Evolutionary conservation across 2,329 filamentous ascomycete species (phyloP), one percentile per base, ranked within the genome.

Genomic region (Lizonia empirigonia): DNA sequence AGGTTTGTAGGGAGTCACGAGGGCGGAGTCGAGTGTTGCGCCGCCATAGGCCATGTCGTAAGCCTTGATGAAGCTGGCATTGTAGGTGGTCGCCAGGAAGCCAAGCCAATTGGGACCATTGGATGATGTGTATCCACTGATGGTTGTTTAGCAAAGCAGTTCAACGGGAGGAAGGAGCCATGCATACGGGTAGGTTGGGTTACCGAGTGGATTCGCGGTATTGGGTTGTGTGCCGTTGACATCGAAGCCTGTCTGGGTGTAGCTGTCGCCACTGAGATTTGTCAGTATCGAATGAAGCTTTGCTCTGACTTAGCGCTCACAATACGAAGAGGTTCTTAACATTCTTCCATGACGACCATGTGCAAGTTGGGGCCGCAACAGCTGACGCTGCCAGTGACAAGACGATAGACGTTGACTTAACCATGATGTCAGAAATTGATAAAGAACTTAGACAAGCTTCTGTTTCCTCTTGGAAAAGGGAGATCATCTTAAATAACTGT

Each of bases 161-260:
- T 9, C 1, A 34, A 16, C 18, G 30, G 18, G 3, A 16, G 16
- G 8, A 24, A 3, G 15, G 24, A 19, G 15, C 15, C 27, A 10
- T 8, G 13, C 61, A 52, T 62, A 69, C 63, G 79, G 80, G 55
- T 81, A 83, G 0, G 74, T 38, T 0, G 85, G 85, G 60, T 88
- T 88, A 0, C 85, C 85, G 55, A 87, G 73, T 0, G 84, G 83
- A 60, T 85, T 83, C 5, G 71, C 68, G 4, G 74, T 56, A 7
- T 76, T 80, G 1, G 85, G 84, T 29, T 83, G 78, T 0, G 76
- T 69, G 18, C 76, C 74, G 9, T 71, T 77, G 33, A 79, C 72
- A 51, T 85, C 72, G 69, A 88, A 88, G 7, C 80, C 80, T 2
- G 82, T 85, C 54, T 80, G 78, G 1, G 82, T 82, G 70, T 85